These are phyloP conservation scores for Penicillium digitatum DNA, from an alignment of 2,329 filamentous ascomycete genomes.

Conservation along the genomic window DNA sequence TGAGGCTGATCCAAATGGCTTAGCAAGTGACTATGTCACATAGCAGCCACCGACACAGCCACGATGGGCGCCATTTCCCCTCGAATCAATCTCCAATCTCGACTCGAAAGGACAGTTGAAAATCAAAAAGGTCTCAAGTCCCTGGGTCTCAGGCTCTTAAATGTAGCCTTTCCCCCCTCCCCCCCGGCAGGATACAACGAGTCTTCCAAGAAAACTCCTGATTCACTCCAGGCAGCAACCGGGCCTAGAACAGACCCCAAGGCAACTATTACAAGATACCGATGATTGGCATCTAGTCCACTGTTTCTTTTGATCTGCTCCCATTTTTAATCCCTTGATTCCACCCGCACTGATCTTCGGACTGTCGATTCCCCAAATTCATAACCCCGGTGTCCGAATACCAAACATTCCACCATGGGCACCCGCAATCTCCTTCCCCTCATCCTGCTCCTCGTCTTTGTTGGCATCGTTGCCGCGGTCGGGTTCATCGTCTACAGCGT, in stretches of 20 bases:
- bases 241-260: not conserved
- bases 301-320: not conserved
- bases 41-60: not conserved
- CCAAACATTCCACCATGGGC: conserved; percentile 20
- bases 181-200: not conserved
- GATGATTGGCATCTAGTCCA: conserved; percentile 2
- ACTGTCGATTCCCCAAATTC: not conserved
- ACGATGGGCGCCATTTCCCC: not conserved
- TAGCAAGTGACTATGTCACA: not conserved
- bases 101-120: not conserved
- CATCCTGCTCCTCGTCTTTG: conserved; percentile 53
- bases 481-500: conserved; percentile 58
- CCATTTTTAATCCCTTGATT: not conserved
- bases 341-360: not conserved
- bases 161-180: not conserved
- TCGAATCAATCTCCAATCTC: conserved; percentile 1
- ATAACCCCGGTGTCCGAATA: not conserved
- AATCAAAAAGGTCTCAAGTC: not conserved
- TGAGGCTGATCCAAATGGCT: too few relatives aligned
- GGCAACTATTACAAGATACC: not conserved
- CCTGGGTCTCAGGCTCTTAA: not conserved
- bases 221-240: conserved; percentile 7
- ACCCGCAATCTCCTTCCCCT: conserved; percentile 51
- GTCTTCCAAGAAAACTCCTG: not conserved
- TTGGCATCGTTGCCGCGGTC: conserved; percentile 50